phyloP scores from a whole-genome alignment of 2,329 filamentous ascomycete genomes.

The Trichophyton equinum region DNA sequence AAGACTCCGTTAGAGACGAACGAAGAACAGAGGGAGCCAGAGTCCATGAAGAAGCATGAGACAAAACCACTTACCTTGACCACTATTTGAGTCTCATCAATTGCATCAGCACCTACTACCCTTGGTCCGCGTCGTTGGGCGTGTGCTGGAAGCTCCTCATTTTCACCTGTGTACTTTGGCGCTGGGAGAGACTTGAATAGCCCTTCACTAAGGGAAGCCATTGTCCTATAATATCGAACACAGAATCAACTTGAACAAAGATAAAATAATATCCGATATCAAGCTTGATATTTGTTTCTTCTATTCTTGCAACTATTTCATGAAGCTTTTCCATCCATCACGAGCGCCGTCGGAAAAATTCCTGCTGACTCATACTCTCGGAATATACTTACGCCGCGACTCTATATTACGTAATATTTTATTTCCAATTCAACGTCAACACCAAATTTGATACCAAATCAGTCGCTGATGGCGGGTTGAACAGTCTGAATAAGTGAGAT shows the following conservation, averaged over 20 bases:
- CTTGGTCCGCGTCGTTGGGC: slow-evolving; percentile 67
- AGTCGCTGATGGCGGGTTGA: neutral
- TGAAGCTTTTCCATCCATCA: neutral
- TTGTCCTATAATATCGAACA: neutral
- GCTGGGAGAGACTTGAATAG: slow-evolving; percentile 72
- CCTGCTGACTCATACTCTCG: neutral
- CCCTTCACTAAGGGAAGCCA: slow-evolving; percentile 50
- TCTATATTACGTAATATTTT: neutral
- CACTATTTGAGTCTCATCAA: slow-evolving; percentile 77
- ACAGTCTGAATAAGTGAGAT: neutral
- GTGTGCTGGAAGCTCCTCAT: slow-evolving; percentile 64
- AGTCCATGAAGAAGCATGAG: neutral
- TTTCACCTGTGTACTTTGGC: slow-evolving; percentile 80
- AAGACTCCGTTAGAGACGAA: neutral
- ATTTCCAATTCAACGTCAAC: neutral
- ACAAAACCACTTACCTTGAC: slow-evolving; percentile 46
- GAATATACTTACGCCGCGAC: neutral
- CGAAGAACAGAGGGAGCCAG: neutral
- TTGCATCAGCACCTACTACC: slow-evolving; percentile 64
- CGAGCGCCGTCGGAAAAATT: neutral
- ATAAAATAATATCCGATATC: neutral
- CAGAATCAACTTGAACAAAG: neutral
- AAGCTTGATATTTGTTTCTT: neutral
- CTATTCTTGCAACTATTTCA: neutral
- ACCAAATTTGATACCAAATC: no score